Conservation (phyloP, 306 rosid genomes). For the Rosa multiflora region DNA sequence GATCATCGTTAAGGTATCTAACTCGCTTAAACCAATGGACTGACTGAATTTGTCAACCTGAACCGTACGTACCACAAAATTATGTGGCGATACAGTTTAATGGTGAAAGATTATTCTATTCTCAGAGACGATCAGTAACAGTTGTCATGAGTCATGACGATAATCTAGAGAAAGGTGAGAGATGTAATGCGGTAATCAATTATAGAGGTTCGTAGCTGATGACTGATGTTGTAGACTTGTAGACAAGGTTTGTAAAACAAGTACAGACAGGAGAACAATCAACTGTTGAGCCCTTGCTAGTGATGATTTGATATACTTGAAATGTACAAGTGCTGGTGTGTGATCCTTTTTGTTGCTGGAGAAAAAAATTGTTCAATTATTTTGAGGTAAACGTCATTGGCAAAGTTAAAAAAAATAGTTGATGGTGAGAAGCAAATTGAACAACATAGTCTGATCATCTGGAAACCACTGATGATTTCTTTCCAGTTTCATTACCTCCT, state of each 20-base stretch:
- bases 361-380: neutral
- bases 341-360: neutral
- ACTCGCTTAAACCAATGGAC: no score
- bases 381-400: neutral
- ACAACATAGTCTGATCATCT: neutral
- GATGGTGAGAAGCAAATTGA: neutral
- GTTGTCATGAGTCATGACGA: conserved; percentile 1
- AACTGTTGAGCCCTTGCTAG: neutral
- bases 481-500: neutral
- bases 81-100: conserved; percentile 60
- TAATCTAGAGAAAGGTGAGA: conserved; percentile 15
- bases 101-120: conserved; percentile 58
- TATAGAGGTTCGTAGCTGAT: neutral
- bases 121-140: conserved; percentile 19
- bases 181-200: conserved; percentile 7
- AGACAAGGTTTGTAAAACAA: neutral
- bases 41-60: no score
- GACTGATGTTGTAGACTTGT: neutral
- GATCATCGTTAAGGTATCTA: no score
- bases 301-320: conserved; percentile 2
- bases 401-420: neutral
- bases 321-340: neutral
- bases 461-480: neutral
- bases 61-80: conserved; percentile 15
- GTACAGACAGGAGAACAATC: neutral